phyloP scores from a whole-genome alignment of 441 rosid species.

The Dalechampia spathulata region DNA sequence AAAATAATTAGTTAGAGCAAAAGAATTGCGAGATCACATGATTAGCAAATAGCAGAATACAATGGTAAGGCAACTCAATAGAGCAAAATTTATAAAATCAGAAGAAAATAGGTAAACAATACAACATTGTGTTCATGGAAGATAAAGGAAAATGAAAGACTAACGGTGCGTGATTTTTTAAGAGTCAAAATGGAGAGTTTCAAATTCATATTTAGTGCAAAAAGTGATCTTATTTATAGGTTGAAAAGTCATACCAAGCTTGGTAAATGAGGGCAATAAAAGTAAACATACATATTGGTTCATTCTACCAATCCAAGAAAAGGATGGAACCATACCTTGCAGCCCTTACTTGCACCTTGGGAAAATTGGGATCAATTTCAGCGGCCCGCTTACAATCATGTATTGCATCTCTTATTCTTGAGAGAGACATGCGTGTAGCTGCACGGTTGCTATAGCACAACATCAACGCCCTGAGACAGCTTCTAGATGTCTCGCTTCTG shows the following conservation, averaged over 20 bases:
- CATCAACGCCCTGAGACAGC: conserved; percentile 84
- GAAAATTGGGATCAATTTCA: conserved; percentile 75
- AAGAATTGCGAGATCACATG: background rate
- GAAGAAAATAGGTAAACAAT: background rate
- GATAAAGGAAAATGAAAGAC: background rate
- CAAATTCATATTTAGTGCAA: too few species aligned
- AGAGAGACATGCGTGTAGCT: conserved; percentile 78
- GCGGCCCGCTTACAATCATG: conserved; percentile 80
- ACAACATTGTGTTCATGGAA: background rate
- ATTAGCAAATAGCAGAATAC: background rate
- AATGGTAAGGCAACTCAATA: too few species aligned
- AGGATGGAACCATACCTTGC: conserved; percentile 58
- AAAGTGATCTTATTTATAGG: too few species aligned
- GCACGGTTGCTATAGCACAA: conserved; percentile 97
- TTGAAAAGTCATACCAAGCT: too few species aligned
- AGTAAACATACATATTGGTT: background rate
- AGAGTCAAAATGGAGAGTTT: background rate
- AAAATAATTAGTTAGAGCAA: background rate
- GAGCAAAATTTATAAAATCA: background rate
- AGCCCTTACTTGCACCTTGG: conserved; percentile 81
- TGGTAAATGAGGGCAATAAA: background rate
- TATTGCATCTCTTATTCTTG: conserved; percentile 88
- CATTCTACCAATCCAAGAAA: background rate
- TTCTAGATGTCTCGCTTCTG: conserved; percentile 56
- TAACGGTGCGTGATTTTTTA: background rate